These are phyloP conservation scores for Psilocybe cubensis DNA, from an alignment of 768 basidiomycete species.

Conservation along the genomic window DNA sequence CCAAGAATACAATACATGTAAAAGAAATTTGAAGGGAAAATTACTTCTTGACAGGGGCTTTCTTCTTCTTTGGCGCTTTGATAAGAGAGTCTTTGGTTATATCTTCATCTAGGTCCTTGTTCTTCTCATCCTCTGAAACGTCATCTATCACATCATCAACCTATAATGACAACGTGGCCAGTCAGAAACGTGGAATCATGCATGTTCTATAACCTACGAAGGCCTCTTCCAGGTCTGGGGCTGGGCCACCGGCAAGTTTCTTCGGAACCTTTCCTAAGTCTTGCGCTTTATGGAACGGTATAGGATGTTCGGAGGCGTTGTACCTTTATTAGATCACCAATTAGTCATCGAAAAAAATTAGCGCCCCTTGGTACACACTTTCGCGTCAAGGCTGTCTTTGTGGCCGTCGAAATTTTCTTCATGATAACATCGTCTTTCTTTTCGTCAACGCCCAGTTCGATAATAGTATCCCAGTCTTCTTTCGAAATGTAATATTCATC, in stretches of 20 bases:
- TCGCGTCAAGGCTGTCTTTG: slow-evolving; percentile 84
- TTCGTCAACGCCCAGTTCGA: slow-evolving; percentile 90
- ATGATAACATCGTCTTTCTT: slow-evolving; percentile 73
- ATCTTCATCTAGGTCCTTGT: slow-evolving; percentile 40
- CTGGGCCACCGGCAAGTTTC: slow-evolving; percentile 74
- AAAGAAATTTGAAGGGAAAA: not conserved
- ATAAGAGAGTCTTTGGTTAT: slow-evolving; percentile 62
- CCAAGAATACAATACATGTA: not conserved
- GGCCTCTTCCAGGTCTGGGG: slow-evolving; percentile 92
- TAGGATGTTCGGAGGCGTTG: slow-evolving; percentile 87
- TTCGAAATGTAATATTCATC: slow-evolving; percentile 92
- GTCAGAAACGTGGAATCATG: slow-evolving; percentile 5
- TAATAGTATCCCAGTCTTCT: slow-evolving; percentile 96
- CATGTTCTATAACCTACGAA: slow-evolving; percentile 44
- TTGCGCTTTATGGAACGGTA: slow-evolving; percentile 90
- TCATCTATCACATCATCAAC: slow-evolving; percentile 37
- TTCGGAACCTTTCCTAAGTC: slow-evolving; percentile 81
- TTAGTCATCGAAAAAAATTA: not conserved
- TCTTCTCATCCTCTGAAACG: slow-evolving; percentile 42
- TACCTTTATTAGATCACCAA: slow-evolving; percentile 57
- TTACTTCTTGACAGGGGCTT: slow-evolving; percentile 27
- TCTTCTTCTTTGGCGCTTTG: slow-evolving; percentile 54
- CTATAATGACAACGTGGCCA: slow-evolving; percentile 14
- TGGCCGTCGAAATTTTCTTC: slow-evolving; percentile 82
- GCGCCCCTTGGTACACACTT: slow-evolving; percentile 56